Evolutionary conservation across 1,284 basidiomycete genomes (phyloP), one percentile per base, ranked within the genome.

Genomic region (Rhodotorula sp.): DNA sequence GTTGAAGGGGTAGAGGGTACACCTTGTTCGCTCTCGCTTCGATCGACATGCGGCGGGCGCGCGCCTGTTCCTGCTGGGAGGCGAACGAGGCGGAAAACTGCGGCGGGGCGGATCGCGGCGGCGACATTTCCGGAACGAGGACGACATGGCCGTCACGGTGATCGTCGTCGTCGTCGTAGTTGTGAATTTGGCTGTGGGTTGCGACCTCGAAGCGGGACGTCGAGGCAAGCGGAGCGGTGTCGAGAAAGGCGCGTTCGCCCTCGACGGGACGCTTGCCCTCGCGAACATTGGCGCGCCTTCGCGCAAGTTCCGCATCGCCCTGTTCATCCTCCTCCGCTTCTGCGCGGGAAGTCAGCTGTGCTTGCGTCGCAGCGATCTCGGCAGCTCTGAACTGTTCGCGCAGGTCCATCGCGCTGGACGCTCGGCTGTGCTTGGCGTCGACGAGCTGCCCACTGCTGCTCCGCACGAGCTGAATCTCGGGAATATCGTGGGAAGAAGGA

Each of bases 401-500:
- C 3, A 75, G 51, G 55, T 75, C 73, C 20, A 75, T 29, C 33
- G 68, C 73, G 44, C 73, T 75, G 60, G 65, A 37, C 15, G 71
- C 73, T 22, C 67, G 63, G 7, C 30, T 49, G 15, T 65, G 61
- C 3, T 49, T 49, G 22, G 67, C 67, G 7, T 68, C 70, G 29
- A 67, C 62, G 10, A 71, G 62, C 57, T 66, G 55, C 7, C 72
- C 72, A 48, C 65, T 69, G 44, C 33, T 60, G 60, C 65, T 67
- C 12, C 72, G 62, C 33, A 71, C 70, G 44, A 71, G 65, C 46
- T 71, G 59, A 1, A 30, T 33, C 53, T 68, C 67, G 14, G 69
- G 69, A 4, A 74, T 57, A 22, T 46, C 67, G 46, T 71, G 72
- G 60, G 55, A 29, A 15, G 59, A 60, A 8, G 61, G 65, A 20